A percentile compares a stretch with the other conserved stretches of the same genome.
phyloP scores from a whole-genome alignment of 345 rosid genomes.

The Brassica cretica region DNA sequence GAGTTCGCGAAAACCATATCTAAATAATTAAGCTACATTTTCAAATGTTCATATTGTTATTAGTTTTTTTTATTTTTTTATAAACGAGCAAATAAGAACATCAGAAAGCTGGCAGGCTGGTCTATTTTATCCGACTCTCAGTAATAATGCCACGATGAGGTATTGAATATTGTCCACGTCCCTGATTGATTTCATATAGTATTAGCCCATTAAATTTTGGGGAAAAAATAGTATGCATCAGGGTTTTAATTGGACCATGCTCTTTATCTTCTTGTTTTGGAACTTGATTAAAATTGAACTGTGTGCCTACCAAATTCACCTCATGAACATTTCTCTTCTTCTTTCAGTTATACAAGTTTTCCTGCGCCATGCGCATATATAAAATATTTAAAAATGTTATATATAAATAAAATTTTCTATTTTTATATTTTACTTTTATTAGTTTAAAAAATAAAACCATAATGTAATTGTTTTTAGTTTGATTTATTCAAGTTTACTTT shows the following conservation, averaged over 20 bases:
- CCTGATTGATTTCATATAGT: neutral
- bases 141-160: neutral
- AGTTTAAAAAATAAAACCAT: no score
- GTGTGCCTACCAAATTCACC: conserved; percentile 18
- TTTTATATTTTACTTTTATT: no score
- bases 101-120: neutral
- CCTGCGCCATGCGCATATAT: no score
- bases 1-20: conserved; percentile 16
- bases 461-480: no score
- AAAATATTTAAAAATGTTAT: no score
- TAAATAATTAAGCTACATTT: neutral
- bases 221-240: neutral
- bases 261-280: conserved; percentile 20
- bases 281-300: conserved; percentile 12
- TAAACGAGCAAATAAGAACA: neutral
- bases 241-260: conserved; percentile 27
- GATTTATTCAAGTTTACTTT: no score
- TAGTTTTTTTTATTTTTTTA: neutral
- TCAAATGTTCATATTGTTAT: neutral
- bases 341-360: no score
- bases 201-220: neutral
- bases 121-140: neutral
- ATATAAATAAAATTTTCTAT: no score
- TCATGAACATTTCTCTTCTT: neutral
- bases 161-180: neutral